These are phyloP conservation scores for Tricholomella constricta DNA, from an alignment of 768 basidiomycete species.

Conservation along the genomic window DNA sequence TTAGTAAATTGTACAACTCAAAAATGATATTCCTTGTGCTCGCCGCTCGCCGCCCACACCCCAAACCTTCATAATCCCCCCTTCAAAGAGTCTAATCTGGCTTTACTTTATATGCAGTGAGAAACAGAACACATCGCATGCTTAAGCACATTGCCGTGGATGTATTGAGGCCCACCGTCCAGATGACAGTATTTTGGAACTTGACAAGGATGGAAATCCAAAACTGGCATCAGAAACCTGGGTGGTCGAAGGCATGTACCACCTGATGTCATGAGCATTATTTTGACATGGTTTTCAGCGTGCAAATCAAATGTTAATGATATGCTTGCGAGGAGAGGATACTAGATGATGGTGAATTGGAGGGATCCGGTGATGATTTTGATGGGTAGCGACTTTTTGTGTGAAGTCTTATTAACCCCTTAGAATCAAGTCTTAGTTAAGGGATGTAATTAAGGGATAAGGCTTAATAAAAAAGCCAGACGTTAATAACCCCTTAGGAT, in stretches of 20 bases:
- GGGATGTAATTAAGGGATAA: conserved; percentile 11
- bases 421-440: conserved; percentile 20
- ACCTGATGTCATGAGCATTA: background rate
- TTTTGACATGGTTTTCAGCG: conserved; percentile 9
- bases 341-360: conserved; percentile 21
- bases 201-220: background rate
- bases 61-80: background rate
- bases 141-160: conserved; percentile 1
- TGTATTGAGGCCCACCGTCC: background rate
- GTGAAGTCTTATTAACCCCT: conserved; percentile 5
- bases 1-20: background rate
- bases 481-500: conserved; percentile 15
- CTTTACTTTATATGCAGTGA: background rate
- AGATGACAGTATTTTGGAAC: background rate
- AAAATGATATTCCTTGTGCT: background rate
- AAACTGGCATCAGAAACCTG: background rate
- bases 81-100: conserved; percentile 1
- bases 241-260: background rate
- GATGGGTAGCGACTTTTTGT: background rate
- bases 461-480: conserved; percentile 14
- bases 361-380: background rate
- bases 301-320: conserved; percentile 18
- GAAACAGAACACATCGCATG: conserved; percentile 9
- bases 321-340: conserved; percentile 20
- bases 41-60: too few relatives aligned